Evolutionary conservation across 78 protist genomes (phyloP).

Genomic region (Monosiga brevicollis): DNA sequence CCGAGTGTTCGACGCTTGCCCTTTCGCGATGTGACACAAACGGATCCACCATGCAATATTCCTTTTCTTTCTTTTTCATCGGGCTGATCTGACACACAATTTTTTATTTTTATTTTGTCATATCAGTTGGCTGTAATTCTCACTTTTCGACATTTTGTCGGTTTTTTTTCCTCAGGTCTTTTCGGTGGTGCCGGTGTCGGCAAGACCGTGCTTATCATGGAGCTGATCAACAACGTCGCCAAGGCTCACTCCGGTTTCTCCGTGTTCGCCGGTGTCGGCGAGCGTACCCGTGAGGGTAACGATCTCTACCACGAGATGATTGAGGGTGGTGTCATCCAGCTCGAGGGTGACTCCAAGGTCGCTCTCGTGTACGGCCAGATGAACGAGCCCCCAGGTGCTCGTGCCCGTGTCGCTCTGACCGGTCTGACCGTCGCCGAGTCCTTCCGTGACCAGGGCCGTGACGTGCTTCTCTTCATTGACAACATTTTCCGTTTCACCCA

Average conservation of each 20-base stretch:
- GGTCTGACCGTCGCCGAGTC: constrained; percentile 97
- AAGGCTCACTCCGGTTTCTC: constrained; percentile 97
- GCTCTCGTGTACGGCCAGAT: constrained; percentile 98
- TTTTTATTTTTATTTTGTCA: too few species aligned
- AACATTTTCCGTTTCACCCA: constrained; percentile 99
- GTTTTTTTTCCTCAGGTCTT: constrained; percentile 22
- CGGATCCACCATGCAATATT: too few species aligned
- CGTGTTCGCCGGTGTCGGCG: constrained; percentile 99
- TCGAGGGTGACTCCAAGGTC: constrained; percentile 81
- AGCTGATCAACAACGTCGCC: constrained; percentile 98
- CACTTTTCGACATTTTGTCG: background rate
- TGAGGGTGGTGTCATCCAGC: constrained; percentile 90
- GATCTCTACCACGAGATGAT: constrained; percentile 98
- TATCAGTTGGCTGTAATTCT: too few species aligned
- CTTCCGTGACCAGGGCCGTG: constrained; percentile 97
- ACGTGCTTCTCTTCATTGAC: constrained; percentile 97
- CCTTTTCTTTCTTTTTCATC: too few species aligned
- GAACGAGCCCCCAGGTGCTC: constrained; percentile 99
- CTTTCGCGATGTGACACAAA: too few species aligned
- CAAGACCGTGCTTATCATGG: constrained; percentile 95
- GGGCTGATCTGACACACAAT: too few species aligned
- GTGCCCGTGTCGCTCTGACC: constrained; percentile 97
- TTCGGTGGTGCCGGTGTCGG: constrained; percentile 99
- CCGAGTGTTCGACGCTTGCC: too few species aligned
- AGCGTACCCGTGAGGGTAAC: constrained; percentile 98